phyloP scores from a whole-genome alignment of 371 early-diverging fungal genomes.

The Fennellomyces sp. region DNA sequence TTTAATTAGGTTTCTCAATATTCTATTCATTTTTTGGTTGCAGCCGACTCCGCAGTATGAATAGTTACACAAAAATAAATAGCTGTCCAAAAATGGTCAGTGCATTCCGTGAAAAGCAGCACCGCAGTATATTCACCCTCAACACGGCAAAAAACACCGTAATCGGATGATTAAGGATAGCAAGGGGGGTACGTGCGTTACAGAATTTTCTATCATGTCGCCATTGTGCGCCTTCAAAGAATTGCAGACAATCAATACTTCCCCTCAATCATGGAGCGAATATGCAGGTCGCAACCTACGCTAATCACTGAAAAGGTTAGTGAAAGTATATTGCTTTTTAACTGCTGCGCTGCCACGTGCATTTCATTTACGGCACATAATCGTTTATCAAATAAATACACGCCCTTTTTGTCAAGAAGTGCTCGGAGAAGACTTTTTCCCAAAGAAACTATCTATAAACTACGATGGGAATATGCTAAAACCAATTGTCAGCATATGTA shows the following conservation, averaged over 20 bases:
- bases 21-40: neutral
- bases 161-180: neutral
- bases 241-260: no score
- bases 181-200: neutral
- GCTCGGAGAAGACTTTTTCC: neutral
- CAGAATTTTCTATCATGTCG: neutral
- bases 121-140: neutral
- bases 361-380: neutral
- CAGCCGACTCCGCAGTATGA: neutral
- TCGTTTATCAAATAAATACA: neutral
- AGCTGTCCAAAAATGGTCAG: neutral
- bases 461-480: no score
- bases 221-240: no score
- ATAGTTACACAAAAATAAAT: neutral
- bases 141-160: neutral
- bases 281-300: neutral
- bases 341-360: neutral
- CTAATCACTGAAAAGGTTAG: neutral
- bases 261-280: neutral
- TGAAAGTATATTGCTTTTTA: neutral
- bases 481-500: neutral
- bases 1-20: slow-evolving; percentile 1
- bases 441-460: no score
- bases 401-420: neutral
- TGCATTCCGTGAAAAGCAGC: neutral